Conservation (phyloP, 768 basidiomycete genomes). For the Holtermanniella nyarrowii region DNA sequence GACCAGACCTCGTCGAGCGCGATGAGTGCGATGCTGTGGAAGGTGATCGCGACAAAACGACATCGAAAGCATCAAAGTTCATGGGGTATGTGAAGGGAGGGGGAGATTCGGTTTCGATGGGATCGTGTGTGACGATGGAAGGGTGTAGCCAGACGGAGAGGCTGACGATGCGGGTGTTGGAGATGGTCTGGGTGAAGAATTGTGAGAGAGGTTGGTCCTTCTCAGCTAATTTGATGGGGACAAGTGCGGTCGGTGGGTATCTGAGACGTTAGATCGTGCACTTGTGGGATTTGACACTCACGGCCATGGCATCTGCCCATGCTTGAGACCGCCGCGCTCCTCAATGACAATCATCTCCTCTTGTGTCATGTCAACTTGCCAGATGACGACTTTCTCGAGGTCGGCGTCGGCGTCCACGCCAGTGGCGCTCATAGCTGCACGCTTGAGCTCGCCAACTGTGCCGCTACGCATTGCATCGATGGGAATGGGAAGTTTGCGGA, state of each 20-base stretch:
- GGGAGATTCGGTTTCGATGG: constrained; percentile 1
- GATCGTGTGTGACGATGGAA: neutral
- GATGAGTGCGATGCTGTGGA: neutral
- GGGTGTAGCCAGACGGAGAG: constrained; percentile 33
- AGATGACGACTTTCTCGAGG: constrained; percentile 21
- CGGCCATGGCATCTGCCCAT: constrained; percentile 40
- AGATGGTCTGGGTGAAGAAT: constrained; percentile 22
- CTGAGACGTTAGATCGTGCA: constrained; percentile 3
- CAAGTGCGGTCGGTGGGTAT: constrained; percentile 33
- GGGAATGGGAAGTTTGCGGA: constrained; percentile 14
- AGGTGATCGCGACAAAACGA: neutral
- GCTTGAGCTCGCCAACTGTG: constrained; percentile 27
- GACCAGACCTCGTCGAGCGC: constrained; percentile 1
- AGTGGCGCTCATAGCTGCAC: constrained; percentile 18
- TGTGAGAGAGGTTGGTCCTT: constrained; percentile 12
- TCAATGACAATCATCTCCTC: constrained; percentile 36
- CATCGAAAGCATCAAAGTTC: constrained; percentile 7
- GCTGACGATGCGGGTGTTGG: constrained; percentile 24
- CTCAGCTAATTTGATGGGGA: constrained; percentile 20
- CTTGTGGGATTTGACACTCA: constrained; percentile 8
- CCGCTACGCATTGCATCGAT: constrained; percentile 19
- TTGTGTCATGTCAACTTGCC: constrained; percentile 37
- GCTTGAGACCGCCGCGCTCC: constrained; percentile 27
- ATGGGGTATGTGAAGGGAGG: constrained; percentile 32
- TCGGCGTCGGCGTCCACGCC: constrained; percentile 9